A percentile compares a stretch with the other conserved stretches of the same genome.
Evolutionary conservation across 2,329 filamentous ascomycete genomes (phyloP).

Genomic region (Sporothrix schenckii): DNA sequence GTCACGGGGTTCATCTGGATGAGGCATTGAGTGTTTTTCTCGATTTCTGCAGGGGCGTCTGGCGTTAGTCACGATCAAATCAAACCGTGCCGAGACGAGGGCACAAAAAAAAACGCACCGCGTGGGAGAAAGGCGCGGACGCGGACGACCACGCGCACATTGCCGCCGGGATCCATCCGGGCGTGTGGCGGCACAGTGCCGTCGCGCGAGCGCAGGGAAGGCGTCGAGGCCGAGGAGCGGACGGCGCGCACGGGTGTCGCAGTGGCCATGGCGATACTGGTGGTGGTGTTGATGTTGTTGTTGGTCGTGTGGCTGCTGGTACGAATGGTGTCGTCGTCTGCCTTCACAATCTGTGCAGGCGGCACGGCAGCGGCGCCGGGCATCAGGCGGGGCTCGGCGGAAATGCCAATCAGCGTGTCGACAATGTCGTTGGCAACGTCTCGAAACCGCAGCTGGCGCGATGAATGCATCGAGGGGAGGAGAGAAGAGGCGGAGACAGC

Average conservation of each 20-base stretch:
- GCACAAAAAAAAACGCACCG: slow-evolving; percentile 55
- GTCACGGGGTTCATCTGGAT: slow-evolving; percentile 88
- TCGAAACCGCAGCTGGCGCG: slow-evolving; percentile 38
- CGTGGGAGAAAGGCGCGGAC: slow-evolving; percentile 77
- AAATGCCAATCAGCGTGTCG: slow-evolving; percentile 46
- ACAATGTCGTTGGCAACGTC: slow-evolving; percentile 39
- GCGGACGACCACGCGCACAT: slow-evolving; percentile 80
- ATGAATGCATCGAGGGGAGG: slow-evolving; percentile 38
- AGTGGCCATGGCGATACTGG: slow-evolving; percentile 1
- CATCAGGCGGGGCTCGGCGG: slow-evolving; percentile 51
- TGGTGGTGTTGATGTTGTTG: neutral
- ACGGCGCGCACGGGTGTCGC: slow-evolving; percentile 43
- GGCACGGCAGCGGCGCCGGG: slow-evolving; percentile 43
- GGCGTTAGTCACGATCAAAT: no score
- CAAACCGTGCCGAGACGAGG: neutral
- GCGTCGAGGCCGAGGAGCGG: slow-evolving; percentile 74
- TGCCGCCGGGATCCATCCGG: slow-evolving; percentile 67
- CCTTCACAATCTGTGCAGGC: neutral
- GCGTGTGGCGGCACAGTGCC: slow-evolving; percentile 61
- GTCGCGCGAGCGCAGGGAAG: slow-evolving; percentile 74
- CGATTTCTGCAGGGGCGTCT: slow-evolving; percentile 64
- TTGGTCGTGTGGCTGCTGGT: neutral
- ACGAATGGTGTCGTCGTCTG: neutral
- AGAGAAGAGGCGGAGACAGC: neutral
- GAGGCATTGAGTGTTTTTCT: slow-evolving; percentile 79